Evolutionary conservation across 148 eudicot genomes (phyloP).

Genomic region (Heliamphora exappendiculata): DNA sequence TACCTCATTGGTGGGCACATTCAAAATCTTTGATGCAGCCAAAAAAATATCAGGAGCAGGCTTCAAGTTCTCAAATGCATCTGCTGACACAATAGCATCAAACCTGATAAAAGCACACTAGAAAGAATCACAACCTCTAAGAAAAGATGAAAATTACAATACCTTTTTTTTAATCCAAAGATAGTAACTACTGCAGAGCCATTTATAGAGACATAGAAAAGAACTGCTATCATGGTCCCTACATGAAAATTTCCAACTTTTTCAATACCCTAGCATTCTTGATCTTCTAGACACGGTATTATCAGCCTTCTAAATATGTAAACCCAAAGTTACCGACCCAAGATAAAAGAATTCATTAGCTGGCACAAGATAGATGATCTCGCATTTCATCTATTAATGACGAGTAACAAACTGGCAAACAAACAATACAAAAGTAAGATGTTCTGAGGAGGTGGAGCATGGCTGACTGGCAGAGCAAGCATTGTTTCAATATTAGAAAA

Average conservation of each 20-base stretch:
- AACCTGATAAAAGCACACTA: conserved; percentile 45
- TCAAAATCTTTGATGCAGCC: conserved; percentile 73
- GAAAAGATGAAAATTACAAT: not conserved
- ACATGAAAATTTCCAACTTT: not conserved
- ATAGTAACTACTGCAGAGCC: not conserved
- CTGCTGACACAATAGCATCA: conserved; percentile 98
- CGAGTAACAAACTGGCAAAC: not conserved
- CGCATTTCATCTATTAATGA: not conserved
- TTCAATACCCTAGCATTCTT: not conserved
- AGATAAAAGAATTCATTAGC: not conserved
- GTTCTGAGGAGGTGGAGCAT: not conserved
- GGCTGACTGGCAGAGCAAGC: not conserved
- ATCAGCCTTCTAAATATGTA: conserved; percentile 3
- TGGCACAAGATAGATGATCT: not conserved
- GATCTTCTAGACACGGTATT: not conserved
- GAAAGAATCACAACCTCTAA: conserved; percentile 8
- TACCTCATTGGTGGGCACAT: conserved; percentile 81
- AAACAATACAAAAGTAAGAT: not conserved
- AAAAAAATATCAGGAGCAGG: conserved; percentile 97
- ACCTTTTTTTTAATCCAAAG: not conserved
- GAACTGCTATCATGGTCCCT: not conserved
- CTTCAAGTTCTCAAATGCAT: conserved; percentile 90
- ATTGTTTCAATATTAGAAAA: not conserved
- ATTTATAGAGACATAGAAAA: not conserved
- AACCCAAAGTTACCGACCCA: not conserved